phyloP scores from a whole-genome alignment of 345 rosid genomes.

The Eucalyptus erythrocorys region DNA sequence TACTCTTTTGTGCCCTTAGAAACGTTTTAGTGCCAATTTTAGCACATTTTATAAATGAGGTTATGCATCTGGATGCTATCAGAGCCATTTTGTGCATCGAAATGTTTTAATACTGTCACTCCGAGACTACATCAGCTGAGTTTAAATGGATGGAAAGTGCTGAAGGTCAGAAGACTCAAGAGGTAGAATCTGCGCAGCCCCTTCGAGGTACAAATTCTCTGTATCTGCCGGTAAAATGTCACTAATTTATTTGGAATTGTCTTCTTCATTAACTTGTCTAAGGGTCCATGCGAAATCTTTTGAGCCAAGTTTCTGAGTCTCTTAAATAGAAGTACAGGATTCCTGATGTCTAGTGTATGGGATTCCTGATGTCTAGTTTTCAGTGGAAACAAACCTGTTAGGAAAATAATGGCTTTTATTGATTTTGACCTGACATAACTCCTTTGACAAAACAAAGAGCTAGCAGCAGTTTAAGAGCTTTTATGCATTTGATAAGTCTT shows the following conservation, averaged over 20 bases:
- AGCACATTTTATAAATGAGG: slow-evolving; percentile 93
- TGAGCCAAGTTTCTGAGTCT: background rate
- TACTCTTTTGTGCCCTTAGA: background rate
- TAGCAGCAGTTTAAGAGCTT: background rate
- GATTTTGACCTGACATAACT: background rate
- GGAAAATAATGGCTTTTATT: background rate
- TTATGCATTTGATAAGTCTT: background rate
- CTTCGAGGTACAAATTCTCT: background rate
- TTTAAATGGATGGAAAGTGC: background rate
- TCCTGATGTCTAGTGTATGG: background rate
- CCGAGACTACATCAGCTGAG: slow-evolving; percentile 76
- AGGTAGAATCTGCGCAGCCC: background rate
- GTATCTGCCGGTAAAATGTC: background rate
- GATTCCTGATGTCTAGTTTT: background rate
- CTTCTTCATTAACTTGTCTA: background rate
- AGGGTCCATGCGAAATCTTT: background rate
- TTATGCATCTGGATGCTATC: slow-evolving; percentile 62
- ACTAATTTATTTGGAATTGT: background rate
- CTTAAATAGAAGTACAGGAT: background rate
- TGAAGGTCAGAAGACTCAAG: background rate
- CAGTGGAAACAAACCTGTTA: background rate
- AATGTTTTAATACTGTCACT: slow-evolving; percentile 11
- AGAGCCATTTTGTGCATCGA: slow-evolving; percentile 81
- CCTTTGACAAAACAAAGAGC: background rate
- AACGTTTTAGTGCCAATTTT: background rate